Base-by-base conservation (phyloP, 257 asterid species). In the Dorcoceras hygrometricum region DNA sequence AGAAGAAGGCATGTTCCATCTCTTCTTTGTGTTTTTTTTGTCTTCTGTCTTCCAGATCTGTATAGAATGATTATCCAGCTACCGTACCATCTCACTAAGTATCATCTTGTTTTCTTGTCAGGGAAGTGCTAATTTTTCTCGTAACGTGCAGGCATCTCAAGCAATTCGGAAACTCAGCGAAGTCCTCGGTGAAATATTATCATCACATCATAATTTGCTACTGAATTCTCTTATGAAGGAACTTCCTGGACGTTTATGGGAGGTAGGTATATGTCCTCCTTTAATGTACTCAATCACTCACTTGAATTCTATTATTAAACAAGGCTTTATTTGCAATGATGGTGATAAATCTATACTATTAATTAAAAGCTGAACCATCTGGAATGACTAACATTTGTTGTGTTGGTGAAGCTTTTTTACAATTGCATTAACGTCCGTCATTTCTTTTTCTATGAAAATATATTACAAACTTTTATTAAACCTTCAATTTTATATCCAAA, bases 241-340 rank as follows among this genome's bases (percentile, higher is more conserved):
- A 83, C 69, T 93, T 69, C 95, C 96, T 31, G 97, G 96, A 54
- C 97, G 98, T 75, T 77, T 90, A 62, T 93, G 98, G 98, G 98
- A 93, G 96, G 98, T 93, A 86, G 28, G 64, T 43, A 69, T 50
- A 19, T 78, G 20, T 69, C 39, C 66, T 71, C 59, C 10, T 56
- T 31, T 51, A 31, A 53, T 56, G 32, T 46, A 32, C 50, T 63
- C 55, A 22, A 48, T 72, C 36, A 64, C 36, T 66, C 58, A 43
- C 22, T 4, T 32, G 43, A 61, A 53, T 57, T 68, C 23, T 59
- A 50, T 28, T 26, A 63, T 28, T 26, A 63, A 78, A 64, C 67
- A 46, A 65, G 64, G 32, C 11, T 66, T 36, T 48, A 27, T 28
- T n/a, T 46, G 68, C 62, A 53, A 12, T 65, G 24, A 34, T 26